Percentiles rank a stretch among this genome's conserved stretches.
Conservation (phyloP, 2,329 filamentous ascomycete genomes). For the Bimuria novae-zelandiae region DNA sequence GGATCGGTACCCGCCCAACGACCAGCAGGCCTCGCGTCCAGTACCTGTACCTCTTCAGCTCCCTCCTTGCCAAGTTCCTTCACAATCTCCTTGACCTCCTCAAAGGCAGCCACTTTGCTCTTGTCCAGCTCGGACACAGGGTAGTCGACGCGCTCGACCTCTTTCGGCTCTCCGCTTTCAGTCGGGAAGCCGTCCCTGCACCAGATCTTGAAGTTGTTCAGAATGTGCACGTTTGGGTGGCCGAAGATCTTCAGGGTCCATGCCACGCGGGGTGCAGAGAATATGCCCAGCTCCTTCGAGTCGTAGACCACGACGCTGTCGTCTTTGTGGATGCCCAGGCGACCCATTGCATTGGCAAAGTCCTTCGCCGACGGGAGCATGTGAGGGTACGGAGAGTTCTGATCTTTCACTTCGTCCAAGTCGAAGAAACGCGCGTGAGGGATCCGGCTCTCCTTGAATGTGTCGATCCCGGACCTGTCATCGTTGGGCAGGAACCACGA, state of each 20-base stretch:
- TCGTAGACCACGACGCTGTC: conserved; percentile 96
- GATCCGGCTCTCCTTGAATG: conserved; percentile 82
- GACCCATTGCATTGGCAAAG: conserved; percentile 87
- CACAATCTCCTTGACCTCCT: conserved; percentile 79
- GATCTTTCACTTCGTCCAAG: conserved; percentile 88
- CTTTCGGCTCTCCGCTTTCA: conserved; percentile 72
- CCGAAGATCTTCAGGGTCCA: conserved; percentile 95
- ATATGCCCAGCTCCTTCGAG: conserved; percentile 86
- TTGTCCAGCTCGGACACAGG: conserved; percentile 53
- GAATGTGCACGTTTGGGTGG: conserved; percentile 81
- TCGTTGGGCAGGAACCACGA: conserved; percentile 98
- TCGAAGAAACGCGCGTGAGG: conserved; percentile 95
- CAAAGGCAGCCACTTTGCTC: conserved; percentile 75
- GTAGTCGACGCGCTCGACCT: conserved; percentile 50
- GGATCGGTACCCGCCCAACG: conserved; percentile 82
- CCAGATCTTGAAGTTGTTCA: conserved; percentile 98
- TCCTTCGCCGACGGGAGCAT: conserved; percentile 85
- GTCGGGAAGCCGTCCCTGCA: conserved; percentile 80
- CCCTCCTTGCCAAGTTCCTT: conserved; percentile 81
- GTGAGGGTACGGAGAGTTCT: conserved; percentile 86
- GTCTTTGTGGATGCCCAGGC: conserved; percentile 82
- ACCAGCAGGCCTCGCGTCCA: conserved; percentile 82
- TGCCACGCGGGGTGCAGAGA: conserved; percentile 88
- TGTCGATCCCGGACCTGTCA: conserved; percentile 75
- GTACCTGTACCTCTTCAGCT: conserved; percentile 78